These are phyloP conservation scores for Rutstroemia sydowiana DNA, from an alignment of 2,329 filamentous ascomycete genomes.

Conservation along the genomic window DNA sequence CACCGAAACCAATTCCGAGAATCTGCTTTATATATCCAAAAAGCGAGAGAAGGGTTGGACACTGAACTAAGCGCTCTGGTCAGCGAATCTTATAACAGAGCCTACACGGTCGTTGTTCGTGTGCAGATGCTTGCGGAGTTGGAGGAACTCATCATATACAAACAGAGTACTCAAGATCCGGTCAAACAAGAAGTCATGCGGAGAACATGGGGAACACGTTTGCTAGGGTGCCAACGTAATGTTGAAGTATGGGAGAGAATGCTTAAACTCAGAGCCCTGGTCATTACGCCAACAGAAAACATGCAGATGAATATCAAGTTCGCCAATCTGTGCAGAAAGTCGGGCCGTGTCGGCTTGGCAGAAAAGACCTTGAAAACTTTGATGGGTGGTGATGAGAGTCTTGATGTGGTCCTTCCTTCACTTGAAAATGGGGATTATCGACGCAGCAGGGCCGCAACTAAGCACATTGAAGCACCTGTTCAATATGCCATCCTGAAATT, in stretches of 20 bases:
- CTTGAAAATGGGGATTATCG: constrained; percentile 17
- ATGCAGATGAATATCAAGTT: constrained; percentile 99
- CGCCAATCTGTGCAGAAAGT: constrained; percentile 95
- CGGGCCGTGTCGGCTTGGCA: constrained; percentile 84
- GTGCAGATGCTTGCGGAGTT: constrained; percentile 99
- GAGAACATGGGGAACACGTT: constrained; percentile 87
- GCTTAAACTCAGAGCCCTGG: constrained; percentile 87
- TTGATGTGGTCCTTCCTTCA: constrained; percentile 52
- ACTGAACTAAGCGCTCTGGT: constrained; percentile 92
- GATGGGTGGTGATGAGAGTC: constrained; percentile 62
- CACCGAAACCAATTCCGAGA: constrained; percentile 95
- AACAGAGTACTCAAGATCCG: constrained; percentile 72
- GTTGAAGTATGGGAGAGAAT: constrained; percentile 98
- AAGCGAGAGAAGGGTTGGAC: constrained; percentile 86
- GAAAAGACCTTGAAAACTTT: constrained; percentile 91
- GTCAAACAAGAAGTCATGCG: constrained; percentile 89
- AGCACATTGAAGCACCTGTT: constrained; percentile 56
- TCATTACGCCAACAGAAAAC: constrained; percentile 86
- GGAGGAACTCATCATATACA: constrained; percentile 96
- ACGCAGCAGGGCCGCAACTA: constrained; percentile 13
- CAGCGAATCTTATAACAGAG: constrained; percentile 97
- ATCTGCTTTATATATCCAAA: constrained; percentile 80
- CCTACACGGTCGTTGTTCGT: constrained; percentile 94
- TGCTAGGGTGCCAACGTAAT: constrained; percentile 92
- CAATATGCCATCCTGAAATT: constrained; percentile 97